These are phyloP conservation scores for Pseudogymnoascus sp. DNA, from an alignment of 2,329 filamentous ascomycete genomes.

Conservation along the genomic window DNA sequence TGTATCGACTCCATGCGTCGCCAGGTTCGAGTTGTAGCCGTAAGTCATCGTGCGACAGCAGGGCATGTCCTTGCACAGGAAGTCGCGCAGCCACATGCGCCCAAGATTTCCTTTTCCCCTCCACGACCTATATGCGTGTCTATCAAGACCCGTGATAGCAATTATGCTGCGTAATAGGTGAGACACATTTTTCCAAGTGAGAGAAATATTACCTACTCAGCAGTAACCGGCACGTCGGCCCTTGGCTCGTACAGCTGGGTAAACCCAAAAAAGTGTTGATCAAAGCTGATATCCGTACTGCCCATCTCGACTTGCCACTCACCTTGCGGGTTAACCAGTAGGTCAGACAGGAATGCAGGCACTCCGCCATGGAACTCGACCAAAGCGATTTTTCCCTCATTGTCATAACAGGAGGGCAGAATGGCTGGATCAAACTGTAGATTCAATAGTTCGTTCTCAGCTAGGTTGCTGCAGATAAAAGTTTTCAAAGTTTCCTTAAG, in stretches of 20 bases:
- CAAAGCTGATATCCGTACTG: constrained; percentile 20
- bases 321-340: constrained; percentile 11
- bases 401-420: constrained; percentile 13
- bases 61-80: constrained; percentile 25
- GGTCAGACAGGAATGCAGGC: constrained; percentile 13
- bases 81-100: constrained; percentile 28
- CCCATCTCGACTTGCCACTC: constrained; percentile 15
- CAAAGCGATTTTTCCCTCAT: constrained; percentile 10
- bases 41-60: constrained; percentile 28
- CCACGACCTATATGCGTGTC: constrained; percentile 29
- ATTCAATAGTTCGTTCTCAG: constrained; percentile 3
- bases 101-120: constrained; percentile 19
- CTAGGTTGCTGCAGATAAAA: constrained; percentile 10
- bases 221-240: constrained; percentile 8
- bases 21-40: constrained; percentile 30
- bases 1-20: constrained; percentile 17
- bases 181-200: background rate
- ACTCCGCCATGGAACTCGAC: constrained; percentile 14
- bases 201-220: constrained; percentile 15
- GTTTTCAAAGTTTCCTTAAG: constrained; percentile 1
- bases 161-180: constrained; percentile 19
- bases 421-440: background rate
- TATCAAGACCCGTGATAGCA: constrained; percentile 25
- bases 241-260: constrained; percentile 21
- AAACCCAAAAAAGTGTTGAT: constrained; percentile 23